phyloP scores from a whole-genome alignment of 225 moss, liverwort and hornwort species.

The Marchantia paleacea region DNA sequence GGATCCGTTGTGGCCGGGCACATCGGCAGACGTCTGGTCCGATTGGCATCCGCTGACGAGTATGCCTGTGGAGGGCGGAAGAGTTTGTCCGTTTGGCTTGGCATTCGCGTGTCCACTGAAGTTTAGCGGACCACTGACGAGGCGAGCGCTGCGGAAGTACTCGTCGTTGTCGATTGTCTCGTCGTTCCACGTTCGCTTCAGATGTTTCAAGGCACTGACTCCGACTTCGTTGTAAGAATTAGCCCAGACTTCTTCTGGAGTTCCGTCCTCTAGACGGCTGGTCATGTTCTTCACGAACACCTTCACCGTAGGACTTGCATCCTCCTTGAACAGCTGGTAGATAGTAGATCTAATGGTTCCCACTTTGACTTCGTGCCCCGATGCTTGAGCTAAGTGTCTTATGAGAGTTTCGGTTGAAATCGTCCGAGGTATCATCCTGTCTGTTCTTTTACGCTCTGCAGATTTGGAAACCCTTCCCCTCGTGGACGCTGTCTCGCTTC shows the following conservation, averaged over 20 bases:
- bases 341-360: constrained; percentile 52
- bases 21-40: constrained; percentile 56
- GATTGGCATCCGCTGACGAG: constrained; percentile 56
- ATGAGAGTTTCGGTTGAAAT: constrained; percentile 30
- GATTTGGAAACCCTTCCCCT: neutral
- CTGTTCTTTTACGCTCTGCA: neutral
- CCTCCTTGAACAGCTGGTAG: constrained; percentile 54
- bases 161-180: constrained; percentile 24
- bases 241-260: constrained; percentile 10
- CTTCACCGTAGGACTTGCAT: constrained; percentile 57
- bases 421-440: constrained; percentile 32
- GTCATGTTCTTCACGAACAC: constrained; percentile 39
- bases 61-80: constrained; percentile 30
- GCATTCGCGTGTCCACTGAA: constrained; percentile 15
- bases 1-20: constrained; percentile 43
- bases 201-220: constrained; percentile 12
- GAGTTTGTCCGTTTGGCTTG: constrained; percentile 18
- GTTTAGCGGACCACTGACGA: constrained; percentile 5
- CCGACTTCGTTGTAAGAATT: constrained; percentile 1
- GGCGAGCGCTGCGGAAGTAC: constrained; percentile 15
- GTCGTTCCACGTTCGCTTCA: constrained; percentile 26
- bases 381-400: constrained; percentile 40
- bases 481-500: constrained; percentile 9
- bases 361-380: constrained; percentile 41
- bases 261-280: constrained; percentile 12